Conservation (phyloP, 805 yeast species). For the Babjeviella inositovora region DNA sequence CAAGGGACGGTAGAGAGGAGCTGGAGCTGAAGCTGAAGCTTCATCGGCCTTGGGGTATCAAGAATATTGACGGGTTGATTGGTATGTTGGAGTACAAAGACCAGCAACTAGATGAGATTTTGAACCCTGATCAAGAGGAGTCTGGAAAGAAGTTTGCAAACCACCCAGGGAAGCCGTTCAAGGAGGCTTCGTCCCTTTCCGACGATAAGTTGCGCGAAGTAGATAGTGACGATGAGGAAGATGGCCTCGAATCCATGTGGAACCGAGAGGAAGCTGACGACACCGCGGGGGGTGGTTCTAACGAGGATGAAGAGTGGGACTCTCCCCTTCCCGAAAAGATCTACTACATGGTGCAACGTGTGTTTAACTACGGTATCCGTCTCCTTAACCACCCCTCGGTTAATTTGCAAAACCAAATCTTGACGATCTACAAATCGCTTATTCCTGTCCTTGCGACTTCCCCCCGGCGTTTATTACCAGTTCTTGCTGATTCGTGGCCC, state of each 20-base stretch:
- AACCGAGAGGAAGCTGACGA: slow-evolving; percentile 5
- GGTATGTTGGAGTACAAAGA: slow-evolving; percentile 21
- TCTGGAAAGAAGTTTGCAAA: slow-evolving; percentile 6
- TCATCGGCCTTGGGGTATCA: slow-evolving; percentile 43
- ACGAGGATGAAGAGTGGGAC: slow-evolving; percentile 34
- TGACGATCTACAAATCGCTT: slow-evolving; percentile 25
- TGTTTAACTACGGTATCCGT: slow-evolving; percentile 56
- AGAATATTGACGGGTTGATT: slow-evolving; percentile 22
- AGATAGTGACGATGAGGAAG: slow-evolving; percentile 16
- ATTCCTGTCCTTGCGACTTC: slow-evolving; percentile 40
- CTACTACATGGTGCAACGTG: slow-evolving; percentile 41
- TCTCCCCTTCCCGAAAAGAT: slow-evolving; percentile 49
- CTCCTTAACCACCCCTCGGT: slow-evolving; percentile 48
- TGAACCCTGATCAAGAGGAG: slow-evolving; percentile 3
- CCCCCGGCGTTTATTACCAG: slow-evolving; percentile 24
- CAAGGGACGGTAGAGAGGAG: slow-evolving; percentile 6
- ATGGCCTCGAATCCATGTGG: slow-evolving; percentile 6
- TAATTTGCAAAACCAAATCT: slow-evolving; percentile 35
- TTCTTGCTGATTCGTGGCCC: slow-evolving; percentile 39
- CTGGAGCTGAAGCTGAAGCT: slow-evolving; percentile 5
- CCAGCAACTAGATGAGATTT: slow-evolving; percentile 15
- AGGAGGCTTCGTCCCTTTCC: slow-evolving; percentile 14
- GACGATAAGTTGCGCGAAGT: too few species aligned
- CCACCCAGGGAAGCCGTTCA: slow-evolving; percentile 7
- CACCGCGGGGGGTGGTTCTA: slow-evolving; percentile 7